Conservation (phyloP, 2,329 filamentous ascomycete genomes). For the Aspergillus sp. region DNA sequence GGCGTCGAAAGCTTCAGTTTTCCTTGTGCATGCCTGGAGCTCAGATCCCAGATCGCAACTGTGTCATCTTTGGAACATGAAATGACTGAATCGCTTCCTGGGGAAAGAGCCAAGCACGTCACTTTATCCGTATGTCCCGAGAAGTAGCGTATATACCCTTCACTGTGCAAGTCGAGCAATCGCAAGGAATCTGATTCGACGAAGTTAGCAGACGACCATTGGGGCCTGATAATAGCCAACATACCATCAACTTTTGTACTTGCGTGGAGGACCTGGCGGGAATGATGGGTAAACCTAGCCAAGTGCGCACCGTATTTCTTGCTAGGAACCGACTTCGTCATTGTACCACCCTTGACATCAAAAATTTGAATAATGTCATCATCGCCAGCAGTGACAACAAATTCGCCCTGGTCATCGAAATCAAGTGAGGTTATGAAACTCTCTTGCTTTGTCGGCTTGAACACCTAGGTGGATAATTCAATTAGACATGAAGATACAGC, state of each 20-base stretch:
- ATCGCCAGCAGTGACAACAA: constrained; percentile 84
- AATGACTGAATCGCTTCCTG: constrained; percentile 85
- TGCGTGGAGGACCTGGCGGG: constrained; percentile 88
- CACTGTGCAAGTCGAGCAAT: constrained; percentile 86
- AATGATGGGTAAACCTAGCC: constrained; percentile 90
- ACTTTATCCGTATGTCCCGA: constrained; percentile 83
- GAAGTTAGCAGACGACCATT: background rate
- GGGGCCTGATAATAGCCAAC: constrained; percentile 15
- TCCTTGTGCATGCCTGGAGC: constrained; percentile 76
- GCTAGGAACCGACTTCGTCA: constrained; percentile 84
- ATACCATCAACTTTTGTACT: constrained; percentile 90
- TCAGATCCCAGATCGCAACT: constrained; percentile 84
- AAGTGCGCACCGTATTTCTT: constrained; percentile 97
- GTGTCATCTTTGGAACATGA: constrained; percentile 91
- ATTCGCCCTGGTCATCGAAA: constrained; percentile 93
- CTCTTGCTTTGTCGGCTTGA: constrained; percentile 39
- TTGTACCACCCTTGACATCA: constrained; percentile 85
- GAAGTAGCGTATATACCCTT: constrained; percentile 95
- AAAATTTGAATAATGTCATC: constrained; percentile 96
- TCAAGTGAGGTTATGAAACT: constrained; percentile 84
- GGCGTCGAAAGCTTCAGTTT: constrained; percentile 77
- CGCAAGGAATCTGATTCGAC: constrained; percentile 64
- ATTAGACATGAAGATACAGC: background rate
- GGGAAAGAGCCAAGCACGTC: constrained; percentile 79
- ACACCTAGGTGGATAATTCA: constrained; percentile 26